These are phyloP conservation scores for Priceomyces medius DNA, from an alignment of 805 yeast genomes.

Conservation along the genomic window DNA sequence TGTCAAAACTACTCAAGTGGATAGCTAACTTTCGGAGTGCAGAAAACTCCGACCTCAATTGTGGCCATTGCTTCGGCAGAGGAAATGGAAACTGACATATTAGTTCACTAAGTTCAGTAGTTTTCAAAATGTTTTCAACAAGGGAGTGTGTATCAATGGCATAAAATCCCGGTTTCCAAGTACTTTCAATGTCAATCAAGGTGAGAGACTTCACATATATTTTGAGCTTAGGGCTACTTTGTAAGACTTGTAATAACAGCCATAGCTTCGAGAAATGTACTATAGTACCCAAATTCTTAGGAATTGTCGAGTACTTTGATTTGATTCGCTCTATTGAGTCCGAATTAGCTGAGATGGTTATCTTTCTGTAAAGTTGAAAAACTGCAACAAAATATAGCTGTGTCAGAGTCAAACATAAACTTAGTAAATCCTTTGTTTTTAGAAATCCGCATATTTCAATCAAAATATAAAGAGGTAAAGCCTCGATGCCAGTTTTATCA, in stretches of 20 bases:
- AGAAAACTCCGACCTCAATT: not conserved
- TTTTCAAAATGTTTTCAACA: not conserved
- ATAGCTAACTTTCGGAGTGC: not conserved
- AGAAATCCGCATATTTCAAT: conserved; percentile 19
- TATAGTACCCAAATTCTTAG: conserved; percentile 19
- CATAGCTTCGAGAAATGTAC: conserved; percentile 12
- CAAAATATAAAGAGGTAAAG: conserved; percentile 19
- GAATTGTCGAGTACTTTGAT: conserved; percentile 10
- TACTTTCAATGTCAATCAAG: not conserved
- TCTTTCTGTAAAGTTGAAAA: conserved; percentile 19
- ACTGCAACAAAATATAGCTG: conserved; percentile 27
- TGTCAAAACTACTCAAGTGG: not conserved
- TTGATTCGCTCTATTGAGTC: conserved; percentile 6
- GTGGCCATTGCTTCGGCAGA: not conserved
- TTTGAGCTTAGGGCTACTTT: conserved; percentile 1
- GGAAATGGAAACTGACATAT: not conserved
- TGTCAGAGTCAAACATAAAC: conserved; percentile 18
- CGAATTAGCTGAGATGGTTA: conserved; percentile 17
- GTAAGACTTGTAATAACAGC: conserved; percentile 13
- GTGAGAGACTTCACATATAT: not conserved
- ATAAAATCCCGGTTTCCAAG: not conserved
- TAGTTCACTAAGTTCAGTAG: not conserved
- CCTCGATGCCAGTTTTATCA: conserved; percentile 12
- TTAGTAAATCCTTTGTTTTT: conserved; percentile 20
- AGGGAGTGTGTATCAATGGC: not conserved